Evolutionary conservation across 2,329 filamentous ascomycete genomes (phyloP), one percentile per base, ranked within the genome.

Genomic region (Exophiala alcalophila): DNA sequence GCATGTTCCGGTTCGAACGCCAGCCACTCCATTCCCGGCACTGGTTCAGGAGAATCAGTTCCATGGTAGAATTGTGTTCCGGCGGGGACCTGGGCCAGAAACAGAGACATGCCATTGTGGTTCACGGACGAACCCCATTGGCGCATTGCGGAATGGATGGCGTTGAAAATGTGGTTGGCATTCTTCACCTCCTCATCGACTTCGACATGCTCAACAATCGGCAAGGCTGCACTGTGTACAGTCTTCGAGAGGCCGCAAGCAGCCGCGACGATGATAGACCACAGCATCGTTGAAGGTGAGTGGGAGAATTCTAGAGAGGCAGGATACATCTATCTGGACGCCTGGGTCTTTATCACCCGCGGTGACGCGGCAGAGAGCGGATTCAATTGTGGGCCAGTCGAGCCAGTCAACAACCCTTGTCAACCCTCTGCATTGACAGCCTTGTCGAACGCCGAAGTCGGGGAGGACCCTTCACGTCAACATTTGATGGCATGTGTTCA

Each of bases 1-100:
- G 84, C 81, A 61, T 89, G 85, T 55, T 89, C 84, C 3, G 83
- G 74, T 59, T 89, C 84, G 57, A 88, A 89, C 0, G 85, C 84
- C 1, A 89, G 68, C 52, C 52, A 55, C 35, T 55, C 44, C 32
- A 51, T 44, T 0, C 70, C 73, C 2, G 63, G 61, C 0, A 84
- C 71, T 0, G 70, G 66, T 1, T 72, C 61, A 1, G 66, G 53
- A 0, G 57, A 60, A 6, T 52, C 53, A 0, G 71, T 73, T 9
- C 85, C 84, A 57, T 89, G 84, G 55, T 87, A 86, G 7, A 88
- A 61, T 24, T 81, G 65, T 0, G 79, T 83, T 3, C 79, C 82
- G 12, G 69, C 66, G 0, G 84, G 83, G 1, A 89, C 72, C 0
- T 72, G 74, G 1, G 76, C 83, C 0, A 83, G 69, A 55, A 87